Base-by-base conservation (phyloP, 345 rosid species). In the Salix suchowensis region DNA sequence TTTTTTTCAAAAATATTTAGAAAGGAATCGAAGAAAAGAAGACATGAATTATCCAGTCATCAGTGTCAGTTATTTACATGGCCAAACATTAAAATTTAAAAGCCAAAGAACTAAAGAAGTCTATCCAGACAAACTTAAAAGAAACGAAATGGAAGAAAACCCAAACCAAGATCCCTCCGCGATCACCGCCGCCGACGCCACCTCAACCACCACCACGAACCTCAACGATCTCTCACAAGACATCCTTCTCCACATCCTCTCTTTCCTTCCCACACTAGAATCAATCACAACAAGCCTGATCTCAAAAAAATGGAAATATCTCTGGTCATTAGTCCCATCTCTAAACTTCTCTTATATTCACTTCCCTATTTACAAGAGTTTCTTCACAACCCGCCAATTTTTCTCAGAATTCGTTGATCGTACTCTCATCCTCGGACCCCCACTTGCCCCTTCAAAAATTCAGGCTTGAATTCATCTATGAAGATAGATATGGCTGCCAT, bases 331-430 rank as follows among this genome's bases (percentile, higher is more conserved):
- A 55, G 39, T 54, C 14, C 75, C 75, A 1, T 72, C 50, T 4
- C 21, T 55, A 6, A 54, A 72, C 66, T 23, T 72, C 44, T 55
- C 66, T 21, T 72, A 52, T 19, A 0, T 46, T 28, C 13, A n/a
- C 19, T 72, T 72, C 64, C 75, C 75, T 11, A 48, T 66, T 30
- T 72, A 34, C 64, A 55, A 72, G 5, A 32, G 12, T 18, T 65
- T 44, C 10, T 32, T 46, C 50, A 72, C 30, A 44, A 72, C 75
- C 32, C 75, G 75, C 15, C 48, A 55, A 34, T 72, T 72, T 66
- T 72, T 72, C 21, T 64, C 75, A 18, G 32, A 72, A 13, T 72
- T 72, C 75, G 8, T 72, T 2, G 75, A 72, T 18, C 75, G 66
- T 4, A 72, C 66, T 6, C 75, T 72, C 18, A 21, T 72, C 19